These are phyloP conservation scores for Dictyostelium purpureum DNA, from an alignment of 78 protist genomes.

Conservation along the genomic window DNA sequence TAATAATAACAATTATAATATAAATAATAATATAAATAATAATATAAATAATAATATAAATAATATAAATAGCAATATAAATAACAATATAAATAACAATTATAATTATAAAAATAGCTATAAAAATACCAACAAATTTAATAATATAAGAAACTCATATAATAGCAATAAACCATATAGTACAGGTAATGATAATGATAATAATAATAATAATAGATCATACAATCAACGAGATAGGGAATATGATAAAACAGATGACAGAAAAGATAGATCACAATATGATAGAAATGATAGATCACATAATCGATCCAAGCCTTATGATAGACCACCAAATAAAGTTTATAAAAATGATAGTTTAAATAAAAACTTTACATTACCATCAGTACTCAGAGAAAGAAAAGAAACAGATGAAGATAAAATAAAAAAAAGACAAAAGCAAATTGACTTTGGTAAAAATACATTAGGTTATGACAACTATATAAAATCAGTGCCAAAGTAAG, in stretches of 20 bases:
- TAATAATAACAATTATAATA: background rate
- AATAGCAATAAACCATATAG: too few relatives aligned
- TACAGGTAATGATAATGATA: background rate
- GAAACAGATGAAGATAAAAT: constrained; percentile 81
- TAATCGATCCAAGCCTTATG: background rate
- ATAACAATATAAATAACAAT: background rate
- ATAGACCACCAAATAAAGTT: background rate
- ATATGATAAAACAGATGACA: too few relatives aligned
- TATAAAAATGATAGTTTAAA: background rate
- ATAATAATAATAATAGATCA: background rate
- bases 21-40: background rate
- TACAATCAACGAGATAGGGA: too few relatives aligned
- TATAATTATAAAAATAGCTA: too few relatives aligned
- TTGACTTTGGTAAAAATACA: constrained; percentile 88
- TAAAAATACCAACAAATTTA: too few relatives aligned
- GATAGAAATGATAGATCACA: too few relatives aligned
- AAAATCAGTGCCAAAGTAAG: constrained; percentile 23
- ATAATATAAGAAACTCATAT: too few relatives aligned
- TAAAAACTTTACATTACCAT: background rate
- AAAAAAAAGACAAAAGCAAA: constrained; percentile 85
- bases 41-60: background rate
- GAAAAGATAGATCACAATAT: background rate
- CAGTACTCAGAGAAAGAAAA: constrained; percentile 23
- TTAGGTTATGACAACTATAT: constrained; percentile 79
- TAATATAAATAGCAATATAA: background rate